Evolutionary conservation across 1,284 basidiomycete genomes (phyloP), one percentile per base, ranked within the genome.

Genomic region (Trichosporon sp.): DNA sequence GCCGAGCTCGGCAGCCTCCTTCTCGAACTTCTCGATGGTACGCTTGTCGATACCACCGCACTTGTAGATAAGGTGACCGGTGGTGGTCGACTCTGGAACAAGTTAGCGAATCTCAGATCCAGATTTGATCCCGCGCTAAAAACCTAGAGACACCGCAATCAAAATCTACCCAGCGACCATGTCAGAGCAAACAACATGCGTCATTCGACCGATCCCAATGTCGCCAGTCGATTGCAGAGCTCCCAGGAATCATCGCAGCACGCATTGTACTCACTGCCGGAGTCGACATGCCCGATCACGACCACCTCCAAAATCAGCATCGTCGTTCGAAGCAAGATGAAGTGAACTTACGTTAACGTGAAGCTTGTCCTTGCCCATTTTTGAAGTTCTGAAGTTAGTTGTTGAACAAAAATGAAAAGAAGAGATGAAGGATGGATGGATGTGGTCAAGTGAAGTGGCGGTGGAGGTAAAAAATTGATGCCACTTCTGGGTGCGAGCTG

Each of bases 41-140:
- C 97, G 96, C 83, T 99, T 99, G 87, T 99, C 97, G 88, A 99
- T 99, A 94, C 97, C 97, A 91, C 96, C 96, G 87, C 96, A 99
- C 91, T 99, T 98, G 94, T 98, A 98, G 91, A 99, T 99, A 88
- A 99, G 89, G 90, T 99, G 97, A 81, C 97, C 97, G 83, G 97
- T 99, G 85, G 96, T 99, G 87, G 96, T 99, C 77, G 96, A 98
- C 89, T 98, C 37, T 38, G 37, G 37, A 38, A 7, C 37, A 26
- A 6, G 37, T 38, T 38, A 38, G 37, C 37, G 37, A 38, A 6
- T 38, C 7, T 10, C 37, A 38, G 26, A 26, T 26, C 37, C 37
- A 38, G 37, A 38, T 7, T 10, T 7, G 37, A 38, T 38, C 10
- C 37, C 37, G 37, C 37, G 37, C 5, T 7, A 4, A 38, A 38